A percentile compares a stretch with the other conserved stretches of the same genome.
These are phyloP conservation scores for Colletotrichum karsti DNA, from an alignment of 2,329 filamentous ascomycete genomes.

Conservation along the genomic window DNA sequence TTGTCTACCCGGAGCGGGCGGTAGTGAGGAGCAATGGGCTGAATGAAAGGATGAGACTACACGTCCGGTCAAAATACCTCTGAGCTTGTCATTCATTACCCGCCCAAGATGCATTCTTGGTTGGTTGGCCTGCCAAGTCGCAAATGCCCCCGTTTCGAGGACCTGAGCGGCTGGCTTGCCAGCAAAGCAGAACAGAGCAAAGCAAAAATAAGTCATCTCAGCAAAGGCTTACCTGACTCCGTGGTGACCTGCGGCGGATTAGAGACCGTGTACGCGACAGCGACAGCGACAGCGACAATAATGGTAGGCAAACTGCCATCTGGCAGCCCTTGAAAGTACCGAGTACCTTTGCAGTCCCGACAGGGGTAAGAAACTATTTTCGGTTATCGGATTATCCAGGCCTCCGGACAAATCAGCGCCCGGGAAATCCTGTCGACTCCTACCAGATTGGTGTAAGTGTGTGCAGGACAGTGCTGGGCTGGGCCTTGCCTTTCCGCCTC, in stretches of 20 bases:
- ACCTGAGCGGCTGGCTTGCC: constrained; percentile 13
- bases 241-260: not conserved
- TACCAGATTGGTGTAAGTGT: constrained; percentile 39
- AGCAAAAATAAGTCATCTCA: not conserved
- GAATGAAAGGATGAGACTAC: not conserved
- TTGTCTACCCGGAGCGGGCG: not conserved
- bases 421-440: constrained; percentile 26
- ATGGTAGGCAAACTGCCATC: constrained; percentile 12
- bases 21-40: not conserved
- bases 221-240: constrained; percentile 13
- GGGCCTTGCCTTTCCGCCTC: constrained; percentile 30
- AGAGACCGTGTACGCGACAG: not conserved
- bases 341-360: constrained; percentile 1
- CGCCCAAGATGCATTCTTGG: constrained; percentile 4
- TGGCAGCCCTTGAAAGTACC: constrained; percentile 8
- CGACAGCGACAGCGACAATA: too few species aligned
- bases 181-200: not conserved
- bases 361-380: constrained; percentile 16
- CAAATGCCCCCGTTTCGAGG: constrained; percentile 16
- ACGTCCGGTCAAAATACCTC: not conserved
- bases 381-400: constrained; percentile 39
- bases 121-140: constrained; percentile 27
- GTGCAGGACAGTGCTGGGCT: constrained; percentile 27
- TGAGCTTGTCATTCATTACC: not conserved
- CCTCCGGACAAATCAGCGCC: constrained; percentile 37